A percentile compares a stretch with the other conserved stretches of the same genome.
Conservation (phyloP, 805 yeast species). For the Teunomyces atbi region DNA sequence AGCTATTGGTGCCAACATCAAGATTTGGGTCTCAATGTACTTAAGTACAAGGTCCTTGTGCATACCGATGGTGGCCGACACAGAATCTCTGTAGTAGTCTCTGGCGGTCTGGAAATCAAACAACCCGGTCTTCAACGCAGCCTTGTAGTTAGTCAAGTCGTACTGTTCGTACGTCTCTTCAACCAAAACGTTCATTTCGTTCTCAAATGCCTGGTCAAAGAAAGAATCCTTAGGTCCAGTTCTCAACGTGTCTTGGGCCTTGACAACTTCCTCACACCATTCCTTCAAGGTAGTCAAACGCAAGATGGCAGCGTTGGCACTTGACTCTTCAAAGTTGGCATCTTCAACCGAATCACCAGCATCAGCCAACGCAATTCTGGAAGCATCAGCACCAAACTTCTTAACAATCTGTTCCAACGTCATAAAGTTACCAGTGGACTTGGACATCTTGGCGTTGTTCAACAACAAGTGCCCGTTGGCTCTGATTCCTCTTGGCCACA, state of each 20-base stretch:
- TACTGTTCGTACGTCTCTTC: slow-evolving; percentile 73
- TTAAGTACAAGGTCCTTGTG: slow-evolving; percentile 77
- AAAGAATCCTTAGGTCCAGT: slow-evolving; percentile 52
- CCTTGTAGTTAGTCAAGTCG: slow-evolving; percentile 73
- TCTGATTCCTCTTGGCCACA: slow-evolving; percentile 94
- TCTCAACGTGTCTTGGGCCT: slow-evolving; percentile 48
- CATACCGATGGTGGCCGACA: slow-evolving; percentile 57
- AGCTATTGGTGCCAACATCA: slow-evolving; percentile 86
- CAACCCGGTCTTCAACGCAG: slow-evolving; percentile 85
- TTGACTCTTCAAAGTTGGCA: slow-evolving; percentile 95
- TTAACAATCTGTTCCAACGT: slow-evolving; percentile 80
- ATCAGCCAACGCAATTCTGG: slow-evolving; percentile 96
- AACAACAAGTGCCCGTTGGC: slow-evolving; percentile 93
- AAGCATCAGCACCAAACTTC: slow-evolving; percentile 96
- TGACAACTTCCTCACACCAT: slow-evolving; percentile 84
- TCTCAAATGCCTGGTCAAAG: slow-evolving; percentile 87
- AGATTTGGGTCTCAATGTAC: slow-evolving; percentile 83
- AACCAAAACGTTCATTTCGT: slow-evolving; percentile 84
- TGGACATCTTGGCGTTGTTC: slow-evolving; percentile 97
- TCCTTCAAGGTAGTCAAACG: slow-evolving; percentile 90
- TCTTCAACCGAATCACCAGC: slow-evolving; percentile 98
- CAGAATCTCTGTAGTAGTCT: slow-evolving; percentile 91
- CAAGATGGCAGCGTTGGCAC: slow-evolving; percentile 95
- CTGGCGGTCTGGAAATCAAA: slow-evolving; percentile 94
- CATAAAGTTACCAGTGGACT: slow-evolving; percentile 95